phyloP scores from a whole-genome alignment of 768 basidiomycete species.

The Suillus weaverae region DNA sequence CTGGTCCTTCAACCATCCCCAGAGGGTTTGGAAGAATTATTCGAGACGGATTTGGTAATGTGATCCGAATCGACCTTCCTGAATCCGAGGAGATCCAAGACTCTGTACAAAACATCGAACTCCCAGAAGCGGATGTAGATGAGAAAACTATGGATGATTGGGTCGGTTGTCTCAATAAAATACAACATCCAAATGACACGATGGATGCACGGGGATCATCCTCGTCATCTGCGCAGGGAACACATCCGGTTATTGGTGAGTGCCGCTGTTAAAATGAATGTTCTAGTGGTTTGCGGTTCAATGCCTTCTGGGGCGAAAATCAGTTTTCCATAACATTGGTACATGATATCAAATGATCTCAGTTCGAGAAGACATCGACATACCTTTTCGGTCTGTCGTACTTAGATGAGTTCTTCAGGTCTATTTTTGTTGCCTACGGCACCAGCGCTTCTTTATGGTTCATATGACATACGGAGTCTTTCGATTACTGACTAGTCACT shows the following conservation, averaged over 20 bases:
- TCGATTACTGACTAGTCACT: constrained; percentile 5
- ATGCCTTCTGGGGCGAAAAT: not conserved
- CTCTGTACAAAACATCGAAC: not conserved
- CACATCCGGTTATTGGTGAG: not conserved
- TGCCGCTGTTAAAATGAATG: not conserved
- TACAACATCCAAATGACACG: not conserved
- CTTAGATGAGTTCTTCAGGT: not conserved
- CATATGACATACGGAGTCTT: not conserved
- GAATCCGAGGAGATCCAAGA: constrained; percentile 42
- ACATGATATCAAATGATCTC: constrained; percentile 4
- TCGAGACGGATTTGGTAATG: constrained; percentile 74
- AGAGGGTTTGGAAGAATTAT: constrained; percentile 80
- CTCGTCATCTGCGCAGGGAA: not conserved
- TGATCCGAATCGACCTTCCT: constrained; percentile 67
- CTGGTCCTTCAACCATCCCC: constrained; percentile 37
- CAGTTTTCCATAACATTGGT: not conserved
- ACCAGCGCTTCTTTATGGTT: not conserved
- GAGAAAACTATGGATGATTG: constrained; percentile 36
- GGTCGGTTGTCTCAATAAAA: constrained; percentile 24
- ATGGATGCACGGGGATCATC: not conserved
- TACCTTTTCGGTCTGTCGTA: not conserved
- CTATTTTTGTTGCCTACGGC: constrained; percentile 9
- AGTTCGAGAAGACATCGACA: not conserved
- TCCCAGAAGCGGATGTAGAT: constrained; percentile 33
- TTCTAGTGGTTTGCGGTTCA: not conserved